Evolutionary conservation across 2,329 filamentous ascomycete genomes (phyloP), one percentile per base, ranked within the genome.

Genomic region (Albifimbria verrucaria): DNA sequence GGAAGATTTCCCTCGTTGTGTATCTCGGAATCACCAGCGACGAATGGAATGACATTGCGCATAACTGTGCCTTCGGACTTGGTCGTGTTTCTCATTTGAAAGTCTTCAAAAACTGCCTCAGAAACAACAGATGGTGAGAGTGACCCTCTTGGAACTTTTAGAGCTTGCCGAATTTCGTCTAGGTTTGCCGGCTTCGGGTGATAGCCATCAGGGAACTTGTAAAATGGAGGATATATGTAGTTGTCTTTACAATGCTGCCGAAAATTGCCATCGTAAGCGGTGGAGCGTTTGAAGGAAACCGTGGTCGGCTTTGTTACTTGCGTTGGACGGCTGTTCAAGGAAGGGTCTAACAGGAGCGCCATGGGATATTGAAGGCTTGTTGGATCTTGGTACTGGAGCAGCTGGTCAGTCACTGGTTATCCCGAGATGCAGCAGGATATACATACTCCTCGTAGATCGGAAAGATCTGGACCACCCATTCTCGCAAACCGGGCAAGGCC

Each of bases 261-360:
- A 22, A 57, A 57, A 11, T 52, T 43, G 28, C 18, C 21, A 20
- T 57, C 55, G 22, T 58, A 57, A 7, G 51, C 44, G 1, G 51
- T 53, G 2, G 41, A 25, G 11, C 26, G 23, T 24, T 39, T 47
- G 45, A 5, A 15, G 12, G 45, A 28, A 24, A 28, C 9, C 22
- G 22, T 48, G 15, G 43, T 48, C 11, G 45, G 6, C 21, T 48
- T 48, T 5, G 45, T 26, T 17, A 11, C 25, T 24, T 28, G 25
- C 28, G 45, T 46, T 10, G 10, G 43, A 10, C 21, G 43, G 43
- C 43, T 46, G 43, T 9, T 20, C 17, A 9, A 11, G 43, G 43
- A 46, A 22, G 43, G 24, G 21, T 9, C 26, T n/a, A 21, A 22
- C 43, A 11, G 43, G 43, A 24, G 10, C 17, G 12, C 43, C 17